These are phyloP conservation scores for Fusarium domesticum DNA, from an alignment of 2,329 filamentous ascomycete species.

Conservation along the genomic window DNA sequence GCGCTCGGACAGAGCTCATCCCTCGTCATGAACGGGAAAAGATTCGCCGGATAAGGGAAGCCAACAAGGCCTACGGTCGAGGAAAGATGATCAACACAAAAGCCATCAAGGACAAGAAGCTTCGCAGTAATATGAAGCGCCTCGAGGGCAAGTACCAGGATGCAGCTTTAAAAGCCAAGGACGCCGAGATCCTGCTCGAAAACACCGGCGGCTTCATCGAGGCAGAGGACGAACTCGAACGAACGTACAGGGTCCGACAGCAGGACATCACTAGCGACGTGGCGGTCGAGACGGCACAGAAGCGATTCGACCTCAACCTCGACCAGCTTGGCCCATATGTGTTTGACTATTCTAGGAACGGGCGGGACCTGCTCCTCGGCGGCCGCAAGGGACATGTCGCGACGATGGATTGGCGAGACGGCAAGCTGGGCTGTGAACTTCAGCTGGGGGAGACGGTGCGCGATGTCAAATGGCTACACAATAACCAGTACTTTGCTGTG, in stretches of 20 bases:
- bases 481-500: slow-evolving; percentile 90
- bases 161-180: slow-evolving; percentile 80
- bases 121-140: slow-evolving; percentile 73
- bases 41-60: slow-evolving; percentile 54
- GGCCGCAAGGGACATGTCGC: slow-evolving; percentile 93
- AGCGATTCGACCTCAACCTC: slow-evolving; percentile 85
- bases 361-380: slow-evolving; percentile 77
- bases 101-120: slow-evolving; percentile 81
- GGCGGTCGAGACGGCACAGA: slow-evolving; percentile 81
- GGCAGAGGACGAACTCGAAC: slow-evolving; percentile 81
- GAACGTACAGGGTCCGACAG: slow-evolving; percentile 89
- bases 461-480: slow-evolving; percentile 89
- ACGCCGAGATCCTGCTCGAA: slow-evolving; percentile 91
- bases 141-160: slow-evolving; percentile 81
- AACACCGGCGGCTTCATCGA: slow-evolving; percentile 83
- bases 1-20: slow-evolving; percentile 50
- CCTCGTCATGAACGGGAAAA: slow-evolving; percentile 51
- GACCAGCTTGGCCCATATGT: slow-evolving; percentile 81
- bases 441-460: slow-evolving; percentile 88
- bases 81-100: slow-evolving; percentile 72
- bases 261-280: slow-evolving; percentile 76
- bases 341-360: slow-evolving; percentile 87
- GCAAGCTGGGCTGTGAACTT: slow-evolving; percentile 86
- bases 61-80: slow-evolving; percentile 77
- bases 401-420: slow-evolving; percentile 93